These are phyloP conservation scores for Phialophora tarda DNA, from an alignment of 2,329 filamentous ascomycete genomes.

Conservation along the genomic window DNA sequence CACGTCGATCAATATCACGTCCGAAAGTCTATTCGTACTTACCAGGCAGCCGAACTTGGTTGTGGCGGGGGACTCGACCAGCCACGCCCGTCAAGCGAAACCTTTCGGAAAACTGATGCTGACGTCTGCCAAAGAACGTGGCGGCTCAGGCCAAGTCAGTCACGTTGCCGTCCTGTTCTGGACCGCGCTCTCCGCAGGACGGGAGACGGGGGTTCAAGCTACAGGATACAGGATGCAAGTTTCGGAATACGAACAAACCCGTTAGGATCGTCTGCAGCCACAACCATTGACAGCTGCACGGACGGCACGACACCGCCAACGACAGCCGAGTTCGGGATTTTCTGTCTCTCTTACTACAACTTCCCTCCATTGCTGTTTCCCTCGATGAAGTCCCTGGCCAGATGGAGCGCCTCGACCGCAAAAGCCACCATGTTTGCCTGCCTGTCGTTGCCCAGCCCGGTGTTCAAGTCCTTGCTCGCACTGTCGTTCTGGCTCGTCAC, in stretches of 20 bases:
- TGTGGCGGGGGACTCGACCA: neutral
- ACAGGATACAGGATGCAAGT: neutral
- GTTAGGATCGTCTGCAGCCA: neutral
- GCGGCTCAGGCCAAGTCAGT: neutral
- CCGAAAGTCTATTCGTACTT: neutral
- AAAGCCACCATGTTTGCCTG: conserved; percentile 68
- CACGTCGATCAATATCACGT: neutral
- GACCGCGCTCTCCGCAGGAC: neutral
- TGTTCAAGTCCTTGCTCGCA: conserved; percentile 62
- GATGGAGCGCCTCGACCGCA: conserved; percentile 61
- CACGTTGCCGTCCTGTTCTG: neutral
- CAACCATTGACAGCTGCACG: neutral
- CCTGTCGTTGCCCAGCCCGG: conserved; percentile 59
- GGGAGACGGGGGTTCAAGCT: no score
- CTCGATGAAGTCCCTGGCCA: conserved; percentile 62
- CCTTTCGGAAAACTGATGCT: neutral
- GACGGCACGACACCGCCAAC: neutral
- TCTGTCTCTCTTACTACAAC: conserved; percentile 11
- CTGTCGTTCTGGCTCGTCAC: conserved; percentile 58
- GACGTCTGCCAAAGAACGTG: neutral
- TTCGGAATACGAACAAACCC: neutral
- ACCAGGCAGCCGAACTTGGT: neutral
- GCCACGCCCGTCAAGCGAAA: neutral
- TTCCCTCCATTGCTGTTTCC: conserved; percentile 17
- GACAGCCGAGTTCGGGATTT: neutral